Evolutionary conservation across 768 basidiomycete genomes (phyloP).

Genomic region (Dioszegia hungarica): DNA sequence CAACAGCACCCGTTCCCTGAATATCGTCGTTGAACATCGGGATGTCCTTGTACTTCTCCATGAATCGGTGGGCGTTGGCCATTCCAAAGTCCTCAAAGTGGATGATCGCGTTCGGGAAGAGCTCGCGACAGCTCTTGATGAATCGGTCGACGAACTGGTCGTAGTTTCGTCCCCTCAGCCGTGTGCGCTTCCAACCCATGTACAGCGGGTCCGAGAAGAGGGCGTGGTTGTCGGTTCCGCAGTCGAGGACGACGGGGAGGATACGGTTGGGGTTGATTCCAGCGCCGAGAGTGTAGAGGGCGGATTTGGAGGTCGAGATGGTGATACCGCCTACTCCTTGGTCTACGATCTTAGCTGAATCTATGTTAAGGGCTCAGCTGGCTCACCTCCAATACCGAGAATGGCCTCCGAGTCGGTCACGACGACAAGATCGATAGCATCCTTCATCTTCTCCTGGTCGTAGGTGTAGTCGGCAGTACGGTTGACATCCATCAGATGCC

Average conservation of each 20-base stretch:
- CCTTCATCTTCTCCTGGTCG: constrained; percentile 33
- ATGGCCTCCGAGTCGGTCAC: constrained; percentile 82
- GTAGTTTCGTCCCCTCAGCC: constrained; percentile 69
- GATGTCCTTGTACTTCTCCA: constrained; percentile 50
- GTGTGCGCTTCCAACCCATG: constrained; percentile 70
- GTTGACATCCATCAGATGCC: constrained; percentile 43
- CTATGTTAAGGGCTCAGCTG: background rate
- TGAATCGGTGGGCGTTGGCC: constrained; percentile 48
- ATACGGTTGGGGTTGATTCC: constrained; percentile 50
- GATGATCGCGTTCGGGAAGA: constrained; percentile 49
- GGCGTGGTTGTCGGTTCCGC: constrained; percentile 50
- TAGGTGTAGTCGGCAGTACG: constrained; percentile 45
- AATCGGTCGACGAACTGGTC: constrained; percentile 75
- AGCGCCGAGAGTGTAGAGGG: constrained; percentile 55
- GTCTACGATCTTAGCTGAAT: constrained; percentile 43
- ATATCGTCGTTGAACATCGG: constrained; percentile 71
- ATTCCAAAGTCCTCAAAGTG: constrained; percentile 51
- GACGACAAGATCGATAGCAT: constrained; percentile 67
- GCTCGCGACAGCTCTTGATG: constrained; percentile 46
- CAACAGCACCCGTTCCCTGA: constrained; percentile 50
- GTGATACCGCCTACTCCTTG: constrained; percentile 63
- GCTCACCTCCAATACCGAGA: constrained; percentile 61
- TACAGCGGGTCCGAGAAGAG: constrained; percentile 49
- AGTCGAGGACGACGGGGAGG: constrained; percentile 49
- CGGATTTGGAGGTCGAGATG: constrained; percentile 62